A percentile compares a stretch with the other conserved stretches of the same genome.
These are phyloP conservation scores for Gossypium davidsonii DNA, from an alignment of 441 rosid species.

Conservation along the genomic window DNA sequence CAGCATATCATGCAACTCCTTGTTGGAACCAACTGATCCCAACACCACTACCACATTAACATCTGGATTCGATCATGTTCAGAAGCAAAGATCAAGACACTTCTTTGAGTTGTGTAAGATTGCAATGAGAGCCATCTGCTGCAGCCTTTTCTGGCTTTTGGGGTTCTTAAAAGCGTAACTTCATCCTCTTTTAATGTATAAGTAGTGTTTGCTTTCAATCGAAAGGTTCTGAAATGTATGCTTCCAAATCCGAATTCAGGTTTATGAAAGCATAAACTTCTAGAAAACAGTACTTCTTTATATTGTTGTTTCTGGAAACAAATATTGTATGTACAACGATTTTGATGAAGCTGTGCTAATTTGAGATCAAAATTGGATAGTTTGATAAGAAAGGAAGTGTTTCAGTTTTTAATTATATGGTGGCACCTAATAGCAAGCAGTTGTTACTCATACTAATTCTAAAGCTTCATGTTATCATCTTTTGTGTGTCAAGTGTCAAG, in stretches of 20 bases:
- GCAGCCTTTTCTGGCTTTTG: not conserved
- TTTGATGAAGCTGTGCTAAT: not conserved
- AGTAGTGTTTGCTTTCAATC: not conserved
- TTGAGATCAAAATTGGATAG: not conserved
- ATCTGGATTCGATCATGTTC: not conserved
- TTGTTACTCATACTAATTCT: not conserved
- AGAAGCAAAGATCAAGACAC: not conserved
- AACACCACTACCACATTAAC: not conserved
- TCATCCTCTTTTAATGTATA: not conserved
- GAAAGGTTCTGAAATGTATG: not conserved
- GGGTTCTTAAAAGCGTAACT: not conserved
- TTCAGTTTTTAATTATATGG: not conserved
- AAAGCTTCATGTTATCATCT: not conserved
- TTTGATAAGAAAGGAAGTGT: not conserved
- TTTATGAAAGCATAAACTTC: not conserved
- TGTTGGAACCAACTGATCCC: not conserved
- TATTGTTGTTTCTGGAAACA: not conserved
- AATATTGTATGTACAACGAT: not conserved
- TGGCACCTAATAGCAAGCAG: not conserved
- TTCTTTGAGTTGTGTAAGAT: slow-evolving; percentile 1
- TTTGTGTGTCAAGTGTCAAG: too few species aligned
- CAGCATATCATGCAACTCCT: not conserved
- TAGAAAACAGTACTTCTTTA: not conserved
- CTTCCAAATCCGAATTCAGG: not conserved
- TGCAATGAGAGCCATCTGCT: not conserved